Conservation (phyloP, 1,284 basidiomycete genomes). For the Clitocybe nebularis region DNA sequence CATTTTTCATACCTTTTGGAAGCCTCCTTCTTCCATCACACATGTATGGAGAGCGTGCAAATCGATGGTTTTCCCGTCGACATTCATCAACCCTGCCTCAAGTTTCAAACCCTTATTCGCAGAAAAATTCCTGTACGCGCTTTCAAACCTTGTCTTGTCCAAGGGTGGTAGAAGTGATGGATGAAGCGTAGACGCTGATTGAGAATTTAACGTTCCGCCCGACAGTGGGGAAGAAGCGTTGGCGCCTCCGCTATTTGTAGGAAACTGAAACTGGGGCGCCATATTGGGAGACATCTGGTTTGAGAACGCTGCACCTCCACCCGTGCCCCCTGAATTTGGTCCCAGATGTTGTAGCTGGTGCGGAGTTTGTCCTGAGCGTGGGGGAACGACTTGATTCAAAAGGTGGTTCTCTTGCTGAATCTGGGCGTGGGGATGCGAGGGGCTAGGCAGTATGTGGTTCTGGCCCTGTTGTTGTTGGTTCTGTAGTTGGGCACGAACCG, state of each 20-base stretch:
- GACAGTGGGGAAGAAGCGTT: conserved; percentile 8
- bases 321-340: conserved; percentile 7
- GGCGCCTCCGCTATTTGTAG: conserved; percentile 7
- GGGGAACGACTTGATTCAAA: conserved; percentile 20
- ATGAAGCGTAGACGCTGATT: conserved; percentile 8
- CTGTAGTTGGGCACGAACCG: conserved; percentile 11
- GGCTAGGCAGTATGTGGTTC: conserved; percentile 25
- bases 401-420: conserved; percentile 24
- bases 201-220: too few species aligned
- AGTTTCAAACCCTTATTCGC: conserved; percentile 33
- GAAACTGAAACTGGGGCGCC: conserved; percentile 16
- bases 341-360: conserved; percentile 22
- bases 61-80: conserved; percentile 53
- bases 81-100: conserved; percentile 36
- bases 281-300: conserved; percentile 22
- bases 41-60: conserved; percentile 51
- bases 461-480: conserved; percentile 17
- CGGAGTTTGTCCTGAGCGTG: conserved; percentile 31
- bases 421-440: conserved; percentile 27
- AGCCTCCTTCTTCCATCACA: conserved; percentile 56
- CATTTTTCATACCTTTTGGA: conserved; percentile 43
- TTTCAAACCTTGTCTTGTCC: conserved; percentile 46
- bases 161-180: conserved; percentile 32
- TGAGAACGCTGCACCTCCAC: conserved; percentile 19
- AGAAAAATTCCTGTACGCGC: conserved; percentile 45